These are phyloP conservation scores for Golovinomyces cichoracearum DNA, from an alignment of 2,329 filamentous ascomycete species.

Conservation along the genomic window DNA sequence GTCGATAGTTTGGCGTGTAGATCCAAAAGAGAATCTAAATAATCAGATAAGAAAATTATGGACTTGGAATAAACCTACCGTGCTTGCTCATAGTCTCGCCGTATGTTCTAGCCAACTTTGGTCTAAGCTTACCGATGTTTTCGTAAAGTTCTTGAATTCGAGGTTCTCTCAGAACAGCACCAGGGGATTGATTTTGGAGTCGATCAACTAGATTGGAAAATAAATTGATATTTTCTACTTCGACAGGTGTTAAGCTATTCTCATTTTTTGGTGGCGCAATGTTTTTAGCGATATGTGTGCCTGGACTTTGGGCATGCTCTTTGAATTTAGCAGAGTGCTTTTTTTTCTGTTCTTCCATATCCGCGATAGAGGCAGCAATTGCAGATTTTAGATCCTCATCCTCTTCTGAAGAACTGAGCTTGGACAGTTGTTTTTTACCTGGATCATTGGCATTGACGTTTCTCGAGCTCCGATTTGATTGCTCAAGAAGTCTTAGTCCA, in stretches of 20 bases:
- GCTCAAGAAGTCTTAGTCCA: constrained; percentile 44
- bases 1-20: constrained; percentile 86
- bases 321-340: constrained; percentile 64
- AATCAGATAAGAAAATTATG: constrained; percentile 20
- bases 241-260: constrained; percentile 44
- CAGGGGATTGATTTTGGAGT: constrained; percentile 78
- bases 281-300: constrained; percentile 23
- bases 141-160: constrained; percentile 97
- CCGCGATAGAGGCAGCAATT: constrained; percentile 76
- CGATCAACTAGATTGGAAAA: constrained; percentile 87
- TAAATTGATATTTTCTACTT: constrained; percentile 92
- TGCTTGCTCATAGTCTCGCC: constrained; percentile 99
- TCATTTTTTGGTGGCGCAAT: constrained; percentile 45
- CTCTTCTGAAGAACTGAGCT: constrained; percentile 45
- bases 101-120: constrained; percentile 83
- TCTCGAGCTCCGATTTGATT: constrained; percentile 24
- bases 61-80: constrained; percentile 26
- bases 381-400: constrained; percentile 84
- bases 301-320: constrained; percentile 38
- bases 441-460: constrained; percentile 11
- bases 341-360: constrained; percentile 97
- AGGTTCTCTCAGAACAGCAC: constrained; percentile 84
- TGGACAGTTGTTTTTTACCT: constrained; percentile 17
- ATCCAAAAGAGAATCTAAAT: constrained; percentile 57
- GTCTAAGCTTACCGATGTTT: constrained; percentile 75